phyloP scores from a whole-genome alignment of 306 rosid genomes.

The Medicago arabica region DNA sequence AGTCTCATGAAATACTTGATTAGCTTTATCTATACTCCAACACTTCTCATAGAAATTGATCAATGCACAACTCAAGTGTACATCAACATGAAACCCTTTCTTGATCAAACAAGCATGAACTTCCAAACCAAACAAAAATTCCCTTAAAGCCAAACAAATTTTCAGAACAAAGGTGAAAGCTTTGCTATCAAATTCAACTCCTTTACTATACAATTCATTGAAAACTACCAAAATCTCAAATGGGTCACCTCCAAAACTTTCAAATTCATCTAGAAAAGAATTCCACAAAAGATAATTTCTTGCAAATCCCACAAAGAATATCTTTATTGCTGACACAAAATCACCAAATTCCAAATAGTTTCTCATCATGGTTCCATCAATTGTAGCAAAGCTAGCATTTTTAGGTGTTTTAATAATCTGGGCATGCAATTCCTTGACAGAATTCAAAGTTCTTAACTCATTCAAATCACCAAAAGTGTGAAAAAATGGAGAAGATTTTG shows the following conservation, averaged over 20 bases:
- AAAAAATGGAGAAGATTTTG: conserved; percentile 38
- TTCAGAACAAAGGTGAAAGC: conserved; percentile 60
- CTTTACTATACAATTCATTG: conserved; percentile 48
- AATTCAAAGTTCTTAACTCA: conserved; percentile 53
- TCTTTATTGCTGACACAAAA: conserved; percentile 57
- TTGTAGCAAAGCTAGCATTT: conserved; percentile 38
- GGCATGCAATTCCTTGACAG: conserved; percentile 61
- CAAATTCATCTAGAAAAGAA: conserved; percentile 57
- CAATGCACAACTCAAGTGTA: conserved; percentile 62
- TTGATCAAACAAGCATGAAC: conserved; percentile 66
- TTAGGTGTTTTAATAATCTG: conserved; percentile 56
- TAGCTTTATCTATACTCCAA: conserved; percentile 58
- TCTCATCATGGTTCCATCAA: conserved; percentile 52
- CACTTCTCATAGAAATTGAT: conserved; percentile 62
- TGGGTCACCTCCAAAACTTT: conserved; percentile 57
- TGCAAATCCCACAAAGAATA: conserved; percentile 58
- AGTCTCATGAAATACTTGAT: conserved; percentile 61
- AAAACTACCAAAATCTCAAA: conserved; percentile 55
- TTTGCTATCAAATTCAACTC: conserved; percentile 53
- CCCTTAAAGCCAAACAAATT: conserved; percentile 54
- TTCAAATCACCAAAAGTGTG: conserved; percentile 41
- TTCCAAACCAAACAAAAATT: conserved; percentile 57
- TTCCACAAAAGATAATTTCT: conserved; percentile 56
- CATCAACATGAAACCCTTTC: conserved; percentile 62
- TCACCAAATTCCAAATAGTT: conserved; percentile 65